Conservation (phyloP, 331 rosid genomes). For the Quercus phellos region DNA sequence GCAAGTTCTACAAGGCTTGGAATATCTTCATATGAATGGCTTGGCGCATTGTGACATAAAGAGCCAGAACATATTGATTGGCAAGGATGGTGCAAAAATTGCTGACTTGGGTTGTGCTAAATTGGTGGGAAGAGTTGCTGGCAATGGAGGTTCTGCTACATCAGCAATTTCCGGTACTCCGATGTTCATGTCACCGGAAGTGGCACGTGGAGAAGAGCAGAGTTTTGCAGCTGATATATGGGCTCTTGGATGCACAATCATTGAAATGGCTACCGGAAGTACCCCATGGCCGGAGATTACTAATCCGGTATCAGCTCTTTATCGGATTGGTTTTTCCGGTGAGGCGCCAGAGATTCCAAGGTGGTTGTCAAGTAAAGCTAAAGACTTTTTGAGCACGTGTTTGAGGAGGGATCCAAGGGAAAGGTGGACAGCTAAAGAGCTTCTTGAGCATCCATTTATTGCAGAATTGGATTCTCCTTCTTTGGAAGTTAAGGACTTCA, state of each 20-base stretch:
- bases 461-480: slow-evolving; percentile 11
- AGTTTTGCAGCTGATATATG: slow-evolving; percentile 44
- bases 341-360: slow-evolving; percentile 32
- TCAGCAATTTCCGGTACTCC: slow-evolving; percentile 43
- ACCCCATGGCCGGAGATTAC: slow-evolving; percentile 35
- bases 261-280: slow-evolving; percentile 48
- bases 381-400: slow-evolving; percentile 43
- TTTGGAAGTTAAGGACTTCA: background rate
- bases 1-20: slow-evolving; percentile 45
- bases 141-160: background rate
- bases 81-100: slow-evolving; percentile 30
- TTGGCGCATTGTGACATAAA: slow-evolving; percentile 54
- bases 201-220: slow-evolving; percentile 39
- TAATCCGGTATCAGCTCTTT: slow-evolving; percentile 39
- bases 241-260: slow-evolving; percentile 54
- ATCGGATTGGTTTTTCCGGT: slow-evolving; percentile 38
- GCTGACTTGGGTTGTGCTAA: slow-evolving; percentile 58
- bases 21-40: slow-evolving; percentile 33
- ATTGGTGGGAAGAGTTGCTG: slow-evolving; percentile 9
- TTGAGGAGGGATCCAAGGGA: slow-evolving; percentile 33
- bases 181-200: slow-evolving; percentile 52
- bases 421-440: slow-evolving; percentile 40
- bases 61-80: slow-evolving; percentile 39
- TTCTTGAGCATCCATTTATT: slow-evolving; percentile 47
- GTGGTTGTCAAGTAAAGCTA: slow-evolving; percentile 32